These are phyloP conservation scores for Trypanosoma congolense DNA, from an alignment of 208 protist genomes.

Conservation along the genomic window DNA sequence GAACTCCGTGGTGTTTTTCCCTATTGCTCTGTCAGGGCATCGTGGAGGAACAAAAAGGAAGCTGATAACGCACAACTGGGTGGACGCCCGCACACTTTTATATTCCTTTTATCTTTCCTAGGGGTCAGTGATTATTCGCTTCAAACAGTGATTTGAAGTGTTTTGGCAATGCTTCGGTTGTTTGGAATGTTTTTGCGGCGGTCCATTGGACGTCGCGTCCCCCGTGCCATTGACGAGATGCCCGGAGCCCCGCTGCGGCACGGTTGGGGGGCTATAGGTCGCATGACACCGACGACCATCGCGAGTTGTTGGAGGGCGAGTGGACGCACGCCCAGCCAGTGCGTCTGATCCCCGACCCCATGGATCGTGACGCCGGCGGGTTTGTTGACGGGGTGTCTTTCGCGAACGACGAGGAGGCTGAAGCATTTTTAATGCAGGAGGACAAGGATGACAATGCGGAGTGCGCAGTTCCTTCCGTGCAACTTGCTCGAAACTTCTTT, in stretches of 20 bases:
- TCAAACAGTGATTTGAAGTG: too few species aligned
- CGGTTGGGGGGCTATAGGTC: conserved; percentile 12
- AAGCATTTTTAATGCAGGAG: conserved; percentile 48
- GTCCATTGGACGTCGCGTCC: background rate
- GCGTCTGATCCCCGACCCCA: conserved; percentile 29
- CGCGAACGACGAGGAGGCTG: conserved; percentile 53
- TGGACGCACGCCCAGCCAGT: conserved; percentile 49
- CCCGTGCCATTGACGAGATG: conserved; percentile 5
- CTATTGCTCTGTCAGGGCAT: too few species aligned
- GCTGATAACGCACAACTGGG: too few species aligned
- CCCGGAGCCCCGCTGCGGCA: conserved; percentile 12
- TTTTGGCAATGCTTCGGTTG: too few species aligned
- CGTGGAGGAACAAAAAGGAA: too few species aligned
- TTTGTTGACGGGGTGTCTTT: conserved; percentile 42
- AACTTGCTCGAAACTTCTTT: conserved; percentile 60
- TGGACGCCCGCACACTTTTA: too few species aligned
- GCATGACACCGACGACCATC: conserved; percentile 31
- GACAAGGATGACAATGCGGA: conserved; percentile 31
- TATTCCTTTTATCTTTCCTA: too few species aligned
- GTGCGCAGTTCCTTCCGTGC: conserved; percentile 33
- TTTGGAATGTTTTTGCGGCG: background rate
- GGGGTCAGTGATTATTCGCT: too few species aligned
- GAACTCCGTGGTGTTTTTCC: too few species aligned
- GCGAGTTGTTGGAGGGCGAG: conserved; percentile 41
- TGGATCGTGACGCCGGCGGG: conserved; percentile 41